Conservation (phyloP, 495 filamentous ascomycete species). For the Neurospora sp. region DNA sequence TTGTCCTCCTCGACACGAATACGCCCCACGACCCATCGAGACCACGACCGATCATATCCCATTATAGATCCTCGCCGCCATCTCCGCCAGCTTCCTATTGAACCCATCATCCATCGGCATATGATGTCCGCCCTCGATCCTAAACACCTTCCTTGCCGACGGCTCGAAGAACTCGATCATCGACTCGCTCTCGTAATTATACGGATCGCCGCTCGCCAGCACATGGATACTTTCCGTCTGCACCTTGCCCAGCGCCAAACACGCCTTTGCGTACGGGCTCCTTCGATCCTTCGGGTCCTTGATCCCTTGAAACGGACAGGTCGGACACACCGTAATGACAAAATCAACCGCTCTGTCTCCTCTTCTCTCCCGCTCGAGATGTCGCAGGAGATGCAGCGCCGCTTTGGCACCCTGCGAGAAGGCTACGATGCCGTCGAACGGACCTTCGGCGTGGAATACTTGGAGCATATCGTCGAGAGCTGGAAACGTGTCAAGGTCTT, state of each 20-base stretch:
- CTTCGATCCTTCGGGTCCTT: neutral
- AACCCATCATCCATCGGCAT: slow-evolving; percentile 15
- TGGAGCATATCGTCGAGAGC: slow-evolving; percentile 3
- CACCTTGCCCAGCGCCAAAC: slow-evolving; percentile 2
- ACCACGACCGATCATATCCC: neutral
- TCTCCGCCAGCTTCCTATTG: slow-evolving; percentile 4
- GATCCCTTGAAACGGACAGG: slow-evolving; percentile 10
- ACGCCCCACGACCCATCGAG: neutral
- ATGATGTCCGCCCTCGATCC: slow-evolving; percentile 16
- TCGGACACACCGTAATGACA: slow-evolving; percentile 13
- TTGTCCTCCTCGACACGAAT: neutral
- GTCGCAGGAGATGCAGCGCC: slow-evolving; percentile 11
- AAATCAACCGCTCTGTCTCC: slow-evolving; percentile 6
- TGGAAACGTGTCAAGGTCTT: slow-evolving; percentile 1
- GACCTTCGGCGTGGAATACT: slow-evolving; percentile 5
- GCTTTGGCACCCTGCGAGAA: slow-evolving; percentile 24
- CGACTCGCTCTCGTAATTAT: slow-evolving; percentile 13
- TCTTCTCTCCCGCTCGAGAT: slow-evolving; percentile 7
- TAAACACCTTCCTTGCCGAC: slow-evolving; percentile 6
- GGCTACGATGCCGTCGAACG: slow-evolving; percentile 19
- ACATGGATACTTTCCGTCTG: slow-evolving; percentile 14
- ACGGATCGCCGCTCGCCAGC: slow-evolving; percentile 18
- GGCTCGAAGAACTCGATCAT: slow-evolving; percentile 15
- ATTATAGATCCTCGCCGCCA: neutral
- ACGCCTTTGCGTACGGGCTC: neutral